Evolutionary conservation across 2,329 filamentous ascomycete species (phyloP).

Genomic region (Cladophialophora chaetospira): DNA sequence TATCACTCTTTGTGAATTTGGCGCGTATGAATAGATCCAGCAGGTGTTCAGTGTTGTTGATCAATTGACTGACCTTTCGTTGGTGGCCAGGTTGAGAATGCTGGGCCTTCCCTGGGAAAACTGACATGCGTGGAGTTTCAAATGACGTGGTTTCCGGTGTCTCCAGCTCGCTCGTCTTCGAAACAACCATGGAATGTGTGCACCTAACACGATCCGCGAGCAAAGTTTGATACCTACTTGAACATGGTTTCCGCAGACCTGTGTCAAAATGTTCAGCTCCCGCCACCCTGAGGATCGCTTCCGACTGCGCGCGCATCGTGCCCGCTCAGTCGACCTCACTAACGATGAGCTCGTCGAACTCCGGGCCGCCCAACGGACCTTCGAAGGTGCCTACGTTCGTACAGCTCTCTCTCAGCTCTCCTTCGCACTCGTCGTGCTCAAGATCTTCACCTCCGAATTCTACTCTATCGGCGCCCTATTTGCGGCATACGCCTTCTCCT

Average conservation of each 20-base stretch:
- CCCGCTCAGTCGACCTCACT: conserved; percentile 79
- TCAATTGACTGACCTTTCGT: no score
- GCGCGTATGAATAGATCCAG: no score
- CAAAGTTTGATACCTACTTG: no score
- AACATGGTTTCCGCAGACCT: not conserved
- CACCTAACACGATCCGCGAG: no score
- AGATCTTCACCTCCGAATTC: conserved; percentile 96
- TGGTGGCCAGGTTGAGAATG: no score
- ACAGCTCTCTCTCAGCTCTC: conserved; percentile 94
- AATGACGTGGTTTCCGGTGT: not conserved
- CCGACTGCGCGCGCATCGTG: conserved; percentile 78
- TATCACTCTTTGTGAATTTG: no score
- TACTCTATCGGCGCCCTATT: conserved; percentile 96
- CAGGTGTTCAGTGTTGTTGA: no score
- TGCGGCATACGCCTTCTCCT: conserved; percentile 82
- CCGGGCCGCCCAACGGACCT: conserved; percentile 90
- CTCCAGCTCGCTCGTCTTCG: no score
- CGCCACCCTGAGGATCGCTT: conserved; percentile 72
- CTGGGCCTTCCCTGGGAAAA: no score
- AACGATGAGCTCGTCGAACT: conserved; percentile 88
- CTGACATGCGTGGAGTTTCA: not conserved
- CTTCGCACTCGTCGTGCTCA: conserved; percentile 89
- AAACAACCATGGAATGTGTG: no score
- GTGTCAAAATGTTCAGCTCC: conserved; percentile 15
- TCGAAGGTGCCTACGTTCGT: conserved; percentile 94